These are phyloP conservation scores for Chenopodium quinoa DNA, from an alignment of 148 eudicot species.

Conservation along the genomic window DNA sequence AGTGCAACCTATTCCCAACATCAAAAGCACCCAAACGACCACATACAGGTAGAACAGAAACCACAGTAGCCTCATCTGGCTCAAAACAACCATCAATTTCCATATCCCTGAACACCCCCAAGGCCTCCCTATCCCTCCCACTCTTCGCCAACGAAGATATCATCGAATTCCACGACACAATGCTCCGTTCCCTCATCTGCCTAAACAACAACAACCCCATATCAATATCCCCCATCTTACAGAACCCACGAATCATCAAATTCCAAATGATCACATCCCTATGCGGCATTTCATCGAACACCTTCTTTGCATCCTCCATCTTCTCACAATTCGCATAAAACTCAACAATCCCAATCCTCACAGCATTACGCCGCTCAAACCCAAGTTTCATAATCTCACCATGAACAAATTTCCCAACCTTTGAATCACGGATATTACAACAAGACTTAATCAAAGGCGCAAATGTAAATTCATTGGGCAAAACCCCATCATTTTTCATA, in stretches of 20 bases:
- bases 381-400: constrained; percentile 41
- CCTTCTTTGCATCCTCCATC: constrained; percentile 53
- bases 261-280: constrained; percentile 68
- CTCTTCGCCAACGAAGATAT: constrained; percentile 48
- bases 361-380: constrained; percentile 30
- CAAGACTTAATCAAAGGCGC: constrained; percentile 74
- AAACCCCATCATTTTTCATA: constrained; percentile 53
- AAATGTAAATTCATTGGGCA: constrained; percentile 66
- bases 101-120: constrained; percentile 59
- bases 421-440: constrained; percentile 39
- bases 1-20: constrained; percentile 45
- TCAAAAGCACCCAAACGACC: constrained; percentile 47
- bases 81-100: constrained; percentile 32
- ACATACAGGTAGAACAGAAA: constrained; percentile 51
- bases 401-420: constrained; percentile 47
- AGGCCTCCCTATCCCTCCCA: constrained; percentile 56
- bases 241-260: constrained; percentile 66
- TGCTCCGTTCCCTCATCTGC: constrained; percentile 56
- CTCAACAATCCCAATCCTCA: constrained; percentile 55
- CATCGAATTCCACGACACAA: constrained; percentile 72
- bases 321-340: constrained; percentile 40
- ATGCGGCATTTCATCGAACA: constrained; percentile 72
- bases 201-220: constrained; percentile 50
- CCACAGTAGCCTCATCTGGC: constrained; percentile 70
- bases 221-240: constrained; percentile 50